A percentile compares a stretch with the other conserved stretches of the same genome.
These are phyloP conservation scores for Globisporangium spiculum DNA, from an alignment of 352 stramenopile species.

Conservation along the genomic window DNA sequence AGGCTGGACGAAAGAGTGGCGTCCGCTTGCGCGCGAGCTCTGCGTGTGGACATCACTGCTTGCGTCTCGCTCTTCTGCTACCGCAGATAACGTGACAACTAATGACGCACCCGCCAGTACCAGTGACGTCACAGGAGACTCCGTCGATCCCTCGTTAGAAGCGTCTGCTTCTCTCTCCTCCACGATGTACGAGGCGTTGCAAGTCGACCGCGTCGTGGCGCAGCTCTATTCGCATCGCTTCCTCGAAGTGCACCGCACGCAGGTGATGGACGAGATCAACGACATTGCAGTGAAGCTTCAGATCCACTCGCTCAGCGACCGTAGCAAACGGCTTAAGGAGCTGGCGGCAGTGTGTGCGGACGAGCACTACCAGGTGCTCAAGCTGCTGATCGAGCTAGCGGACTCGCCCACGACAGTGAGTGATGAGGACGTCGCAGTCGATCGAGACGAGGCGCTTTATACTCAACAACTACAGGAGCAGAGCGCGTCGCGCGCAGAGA, in stretches of 20 bases:
- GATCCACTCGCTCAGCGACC: constrained; percentile 50
- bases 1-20: constrained; percentile 62
- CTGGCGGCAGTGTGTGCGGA: constrained; percentile 27
- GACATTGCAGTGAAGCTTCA: constrained; percentile 48
- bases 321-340: constrained; percentile 29
- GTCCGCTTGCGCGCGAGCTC: constrained; percentile 48
- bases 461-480: constrained; percentile 21
- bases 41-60: constrained; percentile 23
- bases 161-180: not conserved
- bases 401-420: constrained; percentile 37
- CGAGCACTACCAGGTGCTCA: constrained; percentile 43
- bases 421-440: constrained; percentile 33
- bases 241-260: constrained; percentile 44
- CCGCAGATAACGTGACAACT: not conserved
- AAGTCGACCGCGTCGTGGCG: constrained; percentile 44
- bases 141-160: not conserved
- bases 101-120: not conserved
- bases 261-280: constrained; percentile 40
- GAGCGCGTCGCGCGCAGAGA: constrained; percentile 16
- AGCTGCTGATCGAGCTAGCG: constrained; percentile 62
- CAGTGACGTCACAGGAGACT: too few relatives aligned
- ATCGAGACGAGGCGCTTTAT: constrained; percentile 17
- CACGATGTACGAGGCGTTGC: constrained; percentile 19
- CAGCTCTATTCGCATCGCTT: constrained; percentile 50
- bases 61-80: not conserved